A percentile compares a stretch with the other conserved stretches of the same genome.
Conservation (phyloP, 2,329 filamentous ascomycete species). For the Fusarium sp. region DNA sequence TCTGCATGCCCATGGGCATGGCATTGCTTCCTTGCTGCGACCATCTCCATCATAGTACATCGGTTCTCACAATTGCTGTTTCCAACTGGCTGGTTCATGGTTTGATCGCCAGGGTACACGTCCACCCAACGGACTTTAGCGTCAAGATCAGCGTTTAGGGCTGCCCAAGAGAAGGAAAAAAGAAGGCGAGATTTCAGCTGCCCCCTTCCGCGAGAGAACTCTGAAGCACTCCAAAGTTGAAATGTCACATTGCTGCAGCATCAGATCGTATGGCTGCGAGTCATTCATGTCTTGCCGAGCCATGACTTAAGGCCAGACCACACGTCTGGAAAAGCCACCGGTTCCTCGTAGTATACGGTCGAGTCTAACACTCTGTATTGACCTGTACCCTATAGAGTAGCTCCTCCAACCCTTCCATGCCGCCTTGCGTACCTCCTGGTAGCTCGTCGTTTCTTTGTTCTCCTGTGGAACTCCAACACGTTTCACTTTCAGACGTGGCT, state of each 20-base stretch:
- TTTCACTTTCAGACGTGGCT: slow-evolving; percentile 37
- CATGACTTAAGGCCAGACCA: slow-evolving; percentile 18
- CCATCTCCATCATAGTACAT: slow-evolving; percentile 32
- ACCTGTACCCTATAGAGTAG: slow-evolving; percentile 8
- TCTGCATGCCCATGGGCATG: slow-evolving; percentile 22
- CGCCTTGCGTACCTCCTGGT: slow-evolving; percentile 19
- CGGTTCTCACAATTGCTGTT: slow-evolving; percentile 27
- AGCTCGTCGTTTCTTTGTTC: slow-evolving; percentile 2
- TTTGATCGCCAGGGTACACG: slow-evolving; percentile 37
- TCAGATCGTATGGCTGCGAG: slow-evolving; percentile 43
- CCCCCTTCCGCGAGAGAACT: slow-evolving; percentile 9
- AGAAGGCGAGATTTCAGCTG: slow-evolving; percentile 2
- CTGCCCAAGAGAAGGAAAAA: slow-evolving; percentile 13
- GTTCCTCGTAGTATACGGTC: slow-evolving; percentile 14
- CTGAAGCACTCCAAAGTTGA: slow-evolving; percentile 18
- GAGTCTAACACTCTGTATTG: slow-evolving; percentile 16
- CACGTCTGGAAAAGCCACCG: slow-evolving; percentile 34
- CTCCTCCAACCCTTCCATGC: slow-evolving; percentile 7
- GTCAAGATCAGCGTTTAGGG: slow-evolving; percentile 34
- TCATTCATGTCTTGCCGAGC: slow-evolving; percentile 41
- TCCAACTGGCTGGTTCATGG: slow-evolving; percentile 34
- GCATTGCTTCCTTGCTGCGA: slow-evolving; percentile 22
- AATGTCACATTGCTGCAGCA: slow-evolving; percentile 39
- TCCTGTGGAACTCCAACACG: slow-evolving; percentile 17
- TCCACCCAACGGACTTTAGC: slow-evolving; percentile 33